Conservation (phyloP, 2,329 filamentous ascomycete species). For the Penicillium frequentans region DNA sequence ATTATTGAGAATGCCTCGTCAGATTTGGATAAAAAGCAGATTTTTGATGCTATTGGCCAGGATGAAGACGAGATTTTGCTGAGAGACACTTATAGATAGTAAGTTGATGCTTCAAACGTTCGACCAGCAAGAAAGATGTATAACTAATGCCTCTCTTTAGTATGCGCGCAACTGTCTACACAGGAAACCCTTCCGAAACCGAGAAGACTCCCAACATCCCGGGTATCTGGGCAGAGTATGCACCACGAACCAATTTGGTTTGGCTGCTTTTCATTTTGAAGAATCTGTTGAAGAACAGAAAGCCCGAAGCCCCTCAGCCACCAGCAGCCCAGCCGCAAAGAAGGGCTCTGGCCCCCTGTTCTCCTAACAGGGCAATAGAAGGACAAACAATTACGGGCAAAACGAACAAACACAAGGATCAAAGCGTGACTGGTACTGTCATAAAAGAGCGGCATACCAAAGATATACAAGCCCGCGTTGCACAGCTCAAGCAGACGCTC, state of each 20-base stretch:
- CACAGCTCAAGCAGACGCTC: conserved; percentile 29
- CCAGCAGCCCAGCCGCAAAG: conserved; percentile 15
- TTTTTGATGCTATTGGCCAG: conserved; percentile 43
- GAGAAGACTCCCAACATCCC: conserved; percentile 35
- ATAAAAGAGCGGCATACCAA: conserved; percentile 10
- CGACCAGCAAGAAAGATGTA: neutral
- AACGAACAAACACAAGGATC: conserved; percentile 1
- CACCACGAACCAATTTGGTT: conserved; percentile 62
- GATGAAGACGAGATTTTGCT: conserved; percentile 44
- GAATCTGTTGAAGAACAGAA: conserved; percentile 50
- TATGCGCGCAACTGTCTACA: conserved; percentile 45
- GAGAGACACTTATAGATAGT: conserved; percentile 45
- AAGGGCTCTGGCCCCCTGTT: conserved; percentile 33
- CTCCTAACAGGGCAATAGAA: conserved; percentile 29
- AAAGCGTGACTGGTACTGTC: neutral
- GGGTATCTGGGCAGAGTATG: conserved; percentile 55
- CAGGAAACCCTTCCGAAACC: conserved; percentile 43
- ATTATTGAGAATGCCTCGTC: conserved; percentile 38
- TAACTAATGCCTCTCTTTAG: conserved; percentile 20
- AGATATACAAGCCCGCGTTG: conserved; percentile 17
- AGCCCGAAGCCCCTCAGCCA: conserved; percentile 15
- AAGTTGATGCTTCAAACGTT: conserved; percentile 14
- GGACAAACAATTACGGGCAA: conserved; percentile 6
- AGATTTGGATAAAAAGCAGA: conserved; percentile 44
- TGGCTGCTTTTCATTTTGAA: conserved; percentile 64